Evolutionary conservation across 192 early-diverging fungal genomes (phyloP).

Genomic region (Backusella sp.): DNA sequence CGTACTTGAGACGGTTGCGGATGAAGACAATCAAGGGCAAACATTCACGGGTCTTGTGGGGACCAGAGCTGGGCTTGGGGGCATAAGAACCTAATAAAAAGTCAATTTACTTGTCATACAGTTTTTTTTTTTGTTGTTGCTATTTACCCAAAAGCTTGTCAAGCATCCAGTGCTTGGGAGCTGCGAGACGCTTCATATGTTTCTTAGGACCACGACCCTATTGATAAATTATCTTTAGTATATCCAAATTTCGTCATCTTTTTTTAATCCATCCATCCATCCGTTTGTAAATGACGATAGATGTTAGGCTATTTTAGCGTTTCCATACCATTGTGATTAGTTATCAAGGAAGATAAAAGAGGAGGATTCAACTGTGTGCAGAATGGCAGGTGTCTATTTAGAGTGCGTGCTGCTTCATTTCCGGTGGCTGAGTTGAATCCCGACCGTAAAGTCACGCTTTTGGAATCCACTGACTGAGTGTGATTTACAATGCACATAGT

Average conservation of each 20-base stretch:
- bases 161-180: constrained; percentile 99
- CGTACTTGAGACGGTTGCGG: constrained; percentile 99
- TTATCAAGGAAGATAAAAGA: constrained; percentile 19
- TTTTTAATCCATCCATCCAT: constrained; percentile 25
- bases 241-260: not conserved
- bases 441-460: not conserved
- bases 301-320: not conserved
- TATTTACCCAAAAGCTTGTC: constrained; percentile 97
- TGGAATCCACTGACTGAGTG: not conserved
- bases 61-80: constrained; percentile 94
- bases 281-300: not conserved
- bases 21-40: constrained; percentile 97
- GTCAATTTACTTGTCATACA: no score
- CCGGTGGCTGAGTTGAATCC: not conserved
- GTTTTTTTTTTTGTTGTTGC: not conserved
- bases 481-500: not conserved
- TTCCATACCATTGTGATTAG: constrained; percentile 22
- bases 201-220: constrained; percentile 98
- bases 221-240: not conserved
- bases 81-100: constrained; percentile 49
- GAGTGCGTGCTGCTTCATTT: not conserved
- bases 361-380: not conserved
- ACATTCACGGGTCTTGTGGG: constrained; percentile 99
- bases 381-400: not conserved
- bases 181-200: constrained; percentile 99